Conservation (phyloP, 306 rosid species). For the Arachis hypogaea region DNA sequence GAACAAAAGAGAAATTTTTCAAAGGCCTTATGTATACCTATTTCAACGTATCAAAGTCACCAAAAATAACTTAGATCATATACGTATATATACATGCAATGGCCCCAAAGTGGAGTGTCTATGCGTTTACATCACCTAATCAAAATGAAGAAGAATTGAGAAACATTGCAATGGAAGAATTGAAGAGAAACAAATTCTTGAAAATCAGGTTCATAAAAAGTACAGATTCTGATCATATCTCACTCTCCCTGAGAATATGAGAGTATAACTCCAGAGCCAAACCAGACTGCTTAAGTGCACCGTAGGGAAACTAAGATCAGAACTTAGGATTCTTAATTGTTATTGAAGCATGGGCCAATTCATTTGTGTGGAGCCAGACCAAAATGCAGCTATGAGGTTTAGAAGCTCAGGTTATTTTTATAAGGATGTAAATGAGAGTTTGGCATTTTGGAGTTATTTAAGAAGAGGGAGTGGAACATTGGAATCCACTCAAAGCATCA, state of each 20-base stretch:
- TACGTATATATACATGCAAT: background rate
- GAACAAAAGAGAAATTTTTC: background rate
- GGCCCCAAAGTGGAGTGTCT: background rate
- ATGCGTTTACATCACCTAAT: constrained; percentile 1
- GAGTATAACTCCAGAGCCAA: constrained; percentile 24
- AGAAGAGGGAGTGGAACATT: background rate
- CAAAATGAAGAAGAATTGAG: constrained; percentile 15
- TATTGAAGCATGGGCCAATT: constrained; percentile 1
- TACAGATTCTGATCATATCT: constrained; percentile 6
- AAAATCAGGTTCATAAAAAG: background rate
- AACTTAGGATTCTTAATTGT: background rate
- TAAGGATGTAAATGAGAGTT: background rate
- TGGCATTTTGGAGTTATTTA: background rate
- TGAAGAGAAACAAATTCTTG: constrained; percentile 9
- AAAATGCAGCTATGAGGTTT: constrained; percentile 8
- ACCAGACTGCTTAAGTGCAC: constrained; percentile 7
- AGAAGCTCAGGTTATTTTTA: background rate
- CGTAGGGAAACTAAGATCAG: constrained; percentile 2
- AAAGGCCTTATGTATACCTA: background rate
- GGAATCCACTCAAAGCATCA: background rate
- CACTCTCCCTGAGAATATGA: background rate
- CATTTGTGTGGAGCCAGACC: background rate
- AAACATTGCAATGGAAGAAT: background rate
- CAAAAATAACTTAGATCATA: no score
- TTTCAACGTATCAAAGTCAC: no score